phyloP scores from a whole-genome alignment of 441 rosid genomes.

The Gossypium armourianum region DNA sequence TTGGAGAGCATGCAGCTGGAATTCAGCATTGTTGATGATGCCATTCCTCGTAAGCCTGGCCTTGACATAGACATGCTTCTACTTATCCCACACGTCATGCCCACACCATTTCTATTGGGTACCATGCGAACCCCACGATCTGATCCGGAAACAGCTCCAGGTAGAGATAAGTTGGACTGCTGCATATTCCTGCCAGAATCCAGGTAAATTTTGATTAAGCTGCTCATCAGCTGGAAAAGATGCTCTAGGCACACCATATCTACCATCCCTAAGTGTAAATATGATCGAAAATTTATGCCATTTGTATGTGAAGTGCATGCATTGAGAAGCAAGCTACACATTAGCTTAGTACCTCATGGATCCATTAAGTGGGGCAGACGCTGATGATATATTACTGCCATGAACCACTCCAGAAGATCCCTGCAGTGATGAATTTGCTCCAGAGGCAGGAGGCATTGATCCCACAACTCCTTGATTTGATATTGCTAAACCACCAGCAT shows the following conservation, averaged over 20 bases:
- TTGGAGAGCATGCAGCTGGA: slow-evolving; percentile 58
- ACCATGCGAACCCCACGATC: slow-evolving; percentile 55
- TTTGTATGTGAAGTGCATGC: slow-evolving; percentile 6
- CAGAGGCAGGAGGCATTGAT: slow-evolving; percentile 52
- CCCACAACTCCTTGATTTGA: slow-evolving; percentile 54
- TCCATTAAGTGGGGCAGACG: slow-evolving; percentile 50
- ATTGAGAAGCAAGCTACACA: slow-evolving; percentile 17
- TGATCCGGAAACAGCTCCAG: slow-evolving; percentile 54
- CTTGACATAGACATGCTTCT: slow-evolving; percentile 66
- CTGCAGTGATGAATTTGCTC: slow-evolving; percentile 51
- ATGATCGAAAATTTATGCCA: neutral
- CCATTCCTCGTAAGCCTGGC: slow-evolving; percentile 68
- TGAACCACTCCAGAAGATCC: slow-evolving; percentile 52
- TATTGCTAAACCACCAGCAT: slow-evolving; percentile 37
- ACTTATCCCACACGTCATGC: slow-evolving; percentile 49
- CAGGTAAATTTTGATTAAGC: slow-evolving; percentile 51
- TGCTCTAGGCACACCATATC: slow-evolving; percentile 58
- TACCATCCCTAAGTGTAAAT: slow-evolving; percentile 53
- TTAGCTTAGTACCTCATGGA: slow-evolving; percentile 51
- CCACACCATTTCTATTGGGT: slow-evolving; percentile 64
- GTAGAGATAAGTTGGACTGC: slow-evolving; percentile 58
- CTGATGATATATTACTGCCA: slow-evolving; percentile 47
- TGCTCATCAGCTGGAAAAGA: slow-evolving; percentile 72
- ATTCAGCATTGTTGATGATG: slow-evolving; percentile 55
- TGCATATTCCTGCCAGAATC: slow-evolving; percentile 48